phyloP scores from a whole-genome alignment of 345 rosid species.

The Pistacia atlantica region DNA sequence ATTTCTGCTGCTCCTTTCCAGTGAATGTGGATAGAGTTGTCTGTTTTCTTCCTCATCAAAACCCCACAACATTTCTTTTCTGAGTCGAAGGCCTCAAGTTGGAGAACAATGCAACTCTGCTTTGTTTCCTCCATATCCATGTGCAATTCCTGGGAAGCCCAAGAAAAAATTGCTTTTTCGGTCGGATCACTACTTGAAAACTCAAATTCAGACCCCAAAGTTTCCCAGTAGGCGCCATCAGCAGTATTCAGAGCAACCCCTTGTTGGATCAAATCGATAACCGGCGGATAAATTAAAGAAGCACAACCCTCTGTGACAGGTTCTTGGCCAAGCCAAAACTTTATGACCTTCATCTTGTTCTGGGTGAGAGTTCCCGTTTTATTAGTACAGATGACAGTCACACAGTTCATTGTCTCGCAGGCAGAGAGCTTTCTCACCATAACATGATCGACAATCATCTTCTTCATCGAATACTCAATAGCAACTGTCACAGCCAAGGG shows the following conservation, averaged over 20 bases:
- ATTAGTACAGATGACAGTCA: too few species aligned
- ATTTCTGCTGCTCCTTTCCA: slow-evolving; percentile 34
- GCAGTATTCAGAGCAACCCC: slow-evolving; percentile 62
- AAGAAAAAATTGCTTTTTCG: slow-evolving; percentile 70
- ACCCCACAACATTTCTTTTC: slow-evolving; percentile 57
- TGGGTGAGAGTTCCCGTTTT: too few species aligned
- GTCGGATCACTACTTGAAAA: slow-evolving; percentile 21
- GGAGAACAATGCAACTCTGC: slow-evolving; percentile 23
- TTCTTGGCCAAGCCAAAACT: slow-evolving; percentile 56
- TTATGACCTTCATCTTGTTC: slow-evolving; percentile 49
- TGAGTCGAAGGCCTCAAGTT: slow-evolving; percentile 69
- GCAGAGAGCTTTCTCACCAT: too few species aligned
- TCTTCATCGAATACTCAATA: background rate
- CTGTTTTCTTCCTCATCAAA: slow-evolving; percentile 20
- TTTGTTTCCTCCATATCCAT: slow-evolving; percentile 37
- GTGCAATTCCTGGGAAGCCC: slow-evolving; percentile 53
- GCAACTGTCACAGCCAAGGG: too few species aligned
- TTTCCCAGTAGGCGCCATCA: background rate
- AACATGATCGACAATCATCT: too few species aligned
- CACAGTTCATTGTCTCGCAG: too few species aligned
- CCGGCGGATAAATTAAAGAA: slow-evolving; percentile 27
- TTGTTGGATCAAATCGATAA: slow-evolving; percentile 51
- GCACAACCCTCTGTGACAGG: background rate
- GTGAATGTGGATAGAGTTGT: slow-evolving; percentile 44
- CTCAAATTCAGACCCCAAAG: slow-evolving; percentile 36